phyloP scores from a whole-genome alignment of 2,329 filamentous ascomycete genomes.

The Hyphodiscus sp. region DNA sequence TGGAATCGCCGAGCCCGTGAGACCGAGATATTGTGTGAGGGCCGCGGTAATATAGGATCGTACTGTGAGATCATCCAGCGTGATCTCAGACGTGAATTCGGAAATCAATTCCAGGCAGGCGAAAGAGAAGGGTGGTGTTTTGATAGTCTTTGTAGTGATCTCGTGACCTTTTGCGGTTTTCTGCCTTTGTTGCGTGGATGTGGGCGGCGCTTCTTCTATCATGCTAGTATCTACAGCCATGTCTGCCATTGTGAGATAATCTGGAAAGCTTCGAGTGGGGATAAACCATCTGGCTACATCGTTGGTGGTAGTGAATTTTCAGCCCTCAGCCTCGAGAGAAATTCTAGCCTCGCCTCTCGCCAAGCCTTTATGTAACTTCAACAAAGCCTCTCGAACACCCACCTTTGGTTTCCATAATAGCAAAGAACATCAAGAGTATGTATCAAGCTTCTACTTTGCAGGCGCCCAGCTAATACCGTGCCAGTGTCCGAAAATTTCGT shows the following conservation, averaged over 20 bases:
- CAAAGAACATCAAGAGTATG: background rate
- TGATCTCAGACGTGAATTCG: slow-evolving; percentile 16
- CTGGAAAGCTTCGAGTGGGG: background rate
- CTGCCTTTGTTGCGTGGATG: slow-evolving; percentile 4
- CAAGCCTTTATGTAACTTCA: background rate
- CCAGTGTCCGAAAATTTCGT: slow-evolving; percentile 55
- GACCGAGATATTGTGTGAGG: slow-evolving; percentile 62
- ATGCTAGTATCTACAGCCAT: background rate
- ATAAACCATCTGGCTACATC: background rate
- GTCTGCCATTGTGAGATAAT: background rate
- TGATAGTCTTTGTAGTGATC: slow-evolving; percentile 46
- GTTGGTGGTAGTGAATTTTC: background rate
- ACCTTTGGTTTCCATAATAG: background rate
- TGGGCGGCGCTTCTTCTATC: background rate
- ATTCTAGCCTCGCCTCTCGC: background rate
- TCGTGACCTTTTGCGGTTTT: slow-evolving; percentile 31
- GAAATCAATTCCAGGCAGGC: slow-evolving; percentile 45
- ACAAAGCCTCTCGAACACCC: background rate
- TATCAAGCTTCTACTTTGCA: background rate
- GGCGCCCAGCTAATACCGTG: background rate
- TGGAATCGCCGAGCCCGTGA: slow-evolving; percentile 58
- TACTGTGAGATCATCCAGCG: slow-evolving; percentile 55
- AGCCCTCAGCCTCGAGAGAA: background rate
- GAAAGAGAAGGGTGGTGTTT: slow-evolving; percentile 48
- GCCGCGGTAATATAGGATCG: slow-evolving; percentile 58